A percentile compares a stretch with the other conserved stretches of the same genome.
Evolutionary conservation across 768 basidiomycete genomes (phyloP).

Genomic region (Arthromyces matolae): DNA sequence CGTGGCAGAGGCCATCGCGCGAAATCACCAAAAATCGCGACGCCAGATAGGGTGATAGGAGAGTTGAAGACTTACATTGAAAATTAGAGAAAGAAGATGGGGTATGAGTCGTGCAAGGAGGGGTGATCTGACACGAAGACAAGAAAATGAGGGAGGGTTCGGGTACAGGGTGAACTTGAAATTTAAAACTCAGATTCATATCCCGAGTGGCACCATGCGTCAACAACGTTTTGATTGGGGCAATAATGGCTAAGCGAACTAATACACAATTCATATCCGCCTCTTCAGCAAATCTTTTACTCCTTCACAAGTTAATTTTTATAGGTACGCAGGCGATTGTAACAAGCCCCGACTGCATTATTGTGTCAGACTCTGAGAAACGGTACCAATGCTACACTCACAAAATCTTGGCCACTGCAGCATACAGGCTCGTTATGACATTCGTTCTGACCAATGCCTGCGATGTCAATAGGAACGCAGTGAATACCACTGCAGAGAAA

Average conservation of each 20-base stretch:
- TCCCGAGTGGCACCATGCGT: constrained; percentile 29
- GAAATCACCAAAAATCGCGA: constrained; percentile 15
- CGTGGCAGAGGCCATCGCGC: constrained; percentile 11
- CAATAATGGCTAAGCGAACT: not conserved
- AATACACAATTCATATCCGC: too few relatives aligned
- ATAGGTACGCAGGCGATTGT: constrained; percentile 38
- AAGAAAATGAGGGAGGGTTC: constrained; percentile 38
- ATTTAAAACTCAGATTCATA: constrained; percentile 43
- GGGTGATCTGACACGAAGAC: constrained; percentile 44
- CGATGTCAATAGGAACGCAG: constrained; percentile 28
- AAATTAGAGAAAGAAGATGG: constrained; percentile 32
- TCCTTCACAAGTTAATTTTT: constrained; percentile 17
- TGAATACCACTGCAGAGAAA: constrained; percentile 19
- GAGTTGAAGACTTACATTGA: constrained; percentile 36
- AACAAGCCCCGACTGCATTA: constrained; percentile 30
- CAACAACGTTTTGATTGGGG: constrained; percentile 6
- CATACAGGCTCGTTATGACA: constrained; percentile 37
- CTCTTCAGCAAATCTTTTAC: not conserved
- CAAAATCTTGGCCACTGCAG: constrained; percentile 32
- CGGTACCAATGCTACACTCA: constrained; percentile 9
- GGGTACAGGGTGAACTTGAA: constrained; percentile 39
- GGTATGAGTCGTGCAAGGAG: constrained; percentile 39
- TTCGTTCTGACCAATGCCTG: constrained; percentile 20
- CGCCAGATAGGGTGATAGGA: not conserved
- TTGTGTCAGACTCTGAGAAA: too few relatives aligned